Evolutionary conservation across 2,329 filamentous ascomycete species (phyloP).

Genomic region (Penicillium sp.): DNA sequence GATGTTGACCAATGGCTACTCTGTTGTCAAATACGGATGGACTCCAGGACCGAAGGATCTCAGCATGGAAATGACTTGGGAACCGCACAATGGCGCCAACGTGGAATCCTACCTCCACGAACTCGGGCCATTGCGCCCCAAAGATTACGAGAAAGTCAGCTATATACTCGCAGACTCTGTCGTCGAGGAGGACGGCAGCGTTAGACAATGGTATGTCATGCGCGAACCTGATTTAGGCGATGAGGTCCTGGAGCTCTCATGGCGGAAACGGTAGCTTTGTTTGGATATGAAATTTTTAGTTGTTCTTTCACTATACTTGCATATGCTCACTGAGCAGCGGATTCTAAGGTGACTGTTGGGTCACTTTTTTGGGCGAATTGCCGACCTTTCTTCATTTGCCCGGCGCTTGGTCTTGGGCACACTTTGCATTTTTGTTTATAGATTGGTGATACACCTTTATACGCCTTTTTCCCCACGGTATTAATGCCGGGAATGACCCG

Average conservation of each 20-base stretch:
- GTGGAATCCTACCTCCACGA: constrained; percentile 52
- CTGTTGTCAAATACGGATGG: constrained; percentile 53
- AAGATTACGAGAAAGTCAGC: constrained; percentile 52
- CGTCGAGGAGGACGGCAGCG: constrained; percentile 39
- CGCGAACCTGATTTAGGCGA: constrained; percentile 41
- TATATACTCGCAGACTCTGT: constrained; percentile 51
- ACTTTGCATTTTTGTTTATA: constrained; percentile 23
- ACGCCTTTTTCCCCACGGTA: constrained; percentile 7
- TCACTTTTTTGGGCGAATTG: not conserved
- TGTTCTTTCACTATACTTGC: constrained; percentile 4
- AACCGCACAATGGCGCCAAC: constrained; percentile 43
- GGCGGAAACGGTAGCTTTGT: constrained; percentile 27
- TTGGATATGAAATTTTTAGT: not conserved
- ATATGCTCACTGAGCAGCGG: not conserved
- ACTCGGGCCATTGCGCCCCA: constrained; percentile 52
- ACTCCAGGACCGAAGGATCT: constrained; percentile 47
- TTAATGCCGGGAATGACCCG: constrained; percentile 16
- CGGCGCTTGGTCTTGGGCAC: constrained; percentile 20
- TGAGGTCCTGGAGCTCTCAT: constrained; percentile 43
- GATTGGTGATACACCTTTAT: constrained; percentile 21
- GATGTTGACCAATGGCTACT: constrained; percentile 62
- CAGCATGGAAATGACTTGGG: constrained; percentile 56
- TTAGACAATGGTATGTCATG: constrained; percentile 59
- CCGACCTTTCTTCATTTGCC: not conserved
- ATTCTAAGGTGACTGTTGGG: not conserved